Percentiles rank a stretch among this genome's conserved stretches.
Conservation (phyloP, 73 alveolate species). For the Breviolum minutum region DNA sequence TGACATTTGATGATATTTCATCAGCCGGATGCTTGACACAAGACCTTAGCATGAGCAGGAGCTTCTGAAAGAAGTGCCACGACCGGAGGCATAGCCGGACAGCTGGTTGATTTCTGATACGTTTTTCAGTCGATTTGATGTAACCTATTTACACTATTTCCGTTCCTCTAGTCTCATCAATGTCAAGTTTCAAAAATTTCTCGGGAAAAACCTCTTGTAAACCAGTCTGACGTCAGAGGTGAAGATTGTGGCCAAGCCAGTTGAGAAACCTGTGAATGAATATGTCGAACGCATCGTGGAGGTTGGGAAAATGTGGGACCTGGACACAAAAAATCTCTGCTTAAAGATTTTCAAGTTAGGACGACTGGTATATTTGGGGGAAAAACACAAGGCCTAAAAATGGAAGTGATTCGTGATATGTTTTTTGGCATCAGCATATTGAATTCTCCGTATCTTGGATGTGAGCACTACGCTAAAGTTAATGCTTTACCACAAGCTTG, state of each 20-base stretch:
- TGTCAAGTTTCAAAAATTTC: no score
- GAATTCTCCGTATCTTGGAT: no score
- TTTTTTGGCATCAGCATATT: background rate
- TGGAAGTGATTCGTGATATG: background rate
- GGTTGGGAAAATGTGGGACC: background rate
- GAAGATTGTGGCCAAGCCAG: conserved; percentile 71
- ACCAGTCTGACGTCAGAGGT: background rate
- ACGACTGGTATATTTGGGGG: background rate
- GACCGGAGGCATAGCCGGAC: conserved; percentile 33
- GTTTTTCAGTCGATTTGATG: no score
- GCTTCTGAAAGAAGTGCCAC: conserved; percentile 59
- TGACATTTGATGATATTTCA: no score
- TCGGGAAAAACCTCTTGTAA: no score
- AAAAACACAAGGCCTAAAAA: no score
- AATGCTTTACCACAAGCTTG: no score
- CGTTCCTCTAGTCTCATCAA: no score
- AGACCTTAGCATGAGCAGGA: conserved; percentile 8
- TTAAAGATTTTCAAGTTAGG: background rate
- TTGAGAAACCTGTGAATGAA: conserved; percentile 86
- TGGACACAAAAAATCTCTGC: background rate
- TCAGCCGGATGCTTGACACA: no score
- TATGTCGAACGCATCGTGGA: conserved; percentile 83
- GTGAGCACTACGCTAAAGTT: no score
- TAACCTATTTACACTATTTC: no score
- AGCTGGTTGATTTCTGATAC: no score